Evolutionary conservation across 83 land plant genomes (phyloP).

Genomic region (Picea abies): DNA sequence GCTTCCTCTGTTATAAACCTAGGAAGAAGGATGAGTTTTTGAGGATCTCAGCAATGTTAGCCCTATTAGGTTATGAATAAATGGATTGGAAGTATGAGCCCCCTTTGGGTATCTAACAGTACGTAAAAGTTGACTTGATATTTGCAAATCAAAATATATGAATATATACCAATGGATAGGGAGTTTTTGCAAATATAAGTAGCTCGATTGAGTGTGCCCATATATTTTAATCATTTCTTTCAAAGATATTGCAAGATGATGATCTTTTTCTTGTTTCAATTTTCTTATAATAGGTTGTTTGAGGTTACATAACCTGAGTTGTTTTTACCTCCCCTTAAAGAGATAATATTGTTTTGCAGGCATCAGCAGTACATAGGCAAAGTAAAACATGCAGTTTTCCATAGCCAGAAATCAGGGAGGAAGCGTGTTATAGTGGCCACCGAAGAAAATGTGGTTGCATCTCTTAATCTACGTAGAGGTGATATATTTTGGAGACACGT

Average conservation of each 20-base stretch:
- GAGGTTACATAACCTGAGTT: neutral
- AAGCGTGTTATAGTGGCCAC: conserved; percentile 96
- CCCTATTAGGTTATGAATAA: neutral
- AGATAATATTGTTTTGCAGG: conserved; percentile 48
- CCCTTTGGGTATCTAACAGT: neutral
- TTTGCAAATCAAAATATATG: neutral
- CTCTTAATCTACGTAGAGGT: conserved; percentile 84
- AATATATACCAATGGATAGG: conserved; percentile 4
- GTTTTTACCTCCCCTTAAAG: neutral
- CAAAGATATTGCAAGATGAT: neutral
- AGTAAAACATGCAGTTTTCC: conserved; percentile 92
- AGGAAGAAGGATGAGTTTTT: neutral
- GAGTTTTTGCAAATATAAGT: neutral
- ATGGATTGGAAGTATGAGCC: neutral
- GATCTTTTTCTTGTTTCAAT: neutral
- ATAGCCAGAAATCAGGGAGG: conserved; percentile 88
- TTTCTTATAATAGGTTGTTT: neutral
- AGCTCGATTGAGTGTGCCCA: neutral
- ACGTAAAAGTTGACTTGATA: neutral
- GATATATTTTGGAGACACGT: conserved; percentile 80
- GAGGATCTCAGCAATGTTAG: neutral
- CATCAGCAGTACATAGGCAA: conserved; percentile 94
- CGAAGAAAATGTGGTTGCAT: conserved; percentile 90
- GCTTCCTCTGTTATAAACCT: neutral
- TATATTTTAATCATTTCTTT: neutral